Percentiles rank a stretch among this genome's conserved stretches.
phyloP scores from a whole-genome alignment of 1,139 yeast species.

The Yamadazyma triangularis region DNA sequence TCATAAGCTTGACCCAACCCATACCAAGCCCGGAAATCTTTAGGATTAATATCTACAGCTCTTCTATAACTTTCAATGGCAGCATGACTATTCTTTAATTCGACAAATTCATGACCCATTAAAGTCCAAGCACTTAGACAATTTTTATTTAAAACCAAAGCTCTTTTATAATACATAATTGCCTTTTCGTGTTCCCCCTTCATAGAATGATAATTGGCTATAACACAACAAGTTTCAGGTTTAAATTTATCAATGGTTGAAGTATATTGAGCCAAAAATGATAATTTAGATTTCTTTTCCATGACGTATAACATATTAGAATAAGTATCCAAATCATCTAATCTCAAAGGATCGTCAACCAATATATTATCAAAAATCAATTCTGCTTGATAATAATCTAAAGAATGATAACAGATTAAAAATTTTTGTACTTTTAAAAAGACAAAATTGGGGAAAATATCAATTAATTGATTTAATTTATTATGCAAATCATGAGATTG shows the following conservation, averaged over 20 bases:
- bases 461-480: conserved; percentile 43
- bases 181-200: conserved; percentile 94
- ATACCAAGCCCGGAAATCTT: conserved; percentile 97
- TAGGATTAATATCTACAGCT: conserved; percentile 84
- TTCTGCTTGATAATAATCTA: conserved; percentile 81
- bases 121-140: conserved; percentile 95
- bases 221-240: conserved; percentile 92
- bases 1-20: conserved; percentile 98
- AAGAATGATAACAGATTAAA: conserved; percentile 69
- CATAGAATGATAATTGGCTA: conserved; percentile 91
- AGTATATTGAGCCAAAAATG: conserved; percentile 83
- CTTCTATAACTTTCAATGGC: conserved; percentile 94
- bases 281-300: conserved; percentile 81
- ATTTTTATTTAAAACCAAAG: conserved; percentile 72
- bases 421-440: conserved; percentile 81
- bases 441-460: conserved; percentile 64
- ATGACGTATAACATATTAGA: conserved; percentile 92
- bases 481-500: conserved; percentile 43
- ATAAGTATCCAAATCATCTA: conserved; percentile 88
- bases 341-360: conserved; percentile 73
- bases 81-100: conserved; percentile 92
- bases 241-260: conserved; percentile 79
- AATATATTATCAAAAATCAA: conserved; percentile 71
- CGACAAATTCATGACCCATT: conserved; percentile 99
- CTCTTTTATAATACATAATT: conserved; percentile 87